Evolutionary conservation across 257 asterid genomes (phyloP).

Genomic region (Ligustrum vulgare): DNA sequence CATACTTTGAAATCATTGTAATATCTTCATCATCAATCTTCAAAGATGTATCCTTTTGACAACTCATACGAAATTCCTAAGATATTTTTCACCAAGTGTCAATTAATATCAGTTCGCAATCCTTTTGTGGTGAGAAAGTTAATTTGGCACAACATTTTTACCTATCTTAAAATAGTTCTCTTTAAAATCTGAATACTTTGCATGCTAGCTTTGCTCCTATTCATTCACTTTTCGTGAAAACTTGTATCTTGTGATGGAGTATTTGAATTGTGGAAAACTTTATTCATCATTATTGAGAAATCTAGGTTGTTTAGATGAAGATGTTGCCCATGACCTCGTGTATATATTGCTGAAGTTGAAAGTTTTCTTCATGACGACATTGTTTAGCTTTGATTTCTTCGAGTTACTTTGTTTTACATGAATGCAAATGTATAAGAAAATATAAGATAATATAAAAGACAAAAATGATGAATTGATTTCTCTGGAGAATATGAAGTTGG

Average conservation of each 20-base stretch:
- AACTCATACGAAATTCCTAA: no score
- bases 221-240: slow-evolving; percentile 98
- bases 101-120: no score
- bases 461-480: no score
- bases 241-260: slow-evolving; percentile 98
- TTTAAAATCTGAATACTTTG: slow-evolving; percentile 28
- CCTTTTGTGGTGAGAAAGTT: slow-evolving; percentile 93
- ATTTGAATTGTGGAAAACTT: slow-evolving; percentile 97
- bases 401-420: slow-evolving; percentile 8
- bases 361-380: slow-evolving; percentile 39
- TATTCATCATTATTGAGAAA: slow-evolving; percentile 98
- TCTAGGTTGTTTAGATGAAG: slow-evolving; percentile 98
- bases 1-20: no score
- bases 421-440: slow-evolving; percentile 12
- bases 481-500: no score
- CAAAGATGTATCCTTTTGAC: no score
- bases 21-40: no score
- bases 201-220: slow-evolving; percentile 81
- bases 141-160: slow-evolving; percentile 25
- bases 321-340: slow-evolving; percentile 62
- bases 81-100: no score
- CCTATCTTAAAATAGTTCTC: slow-evolving; percentile 21
- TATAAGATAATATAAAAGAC: no score
- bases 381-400: slow-evolving; percentile 9
- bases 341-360: slow-evolving; percentile 98